Evolutionary conservation across 345 rosid species (phyloP).

Genomic region (Physaria fendleri): DNA sequence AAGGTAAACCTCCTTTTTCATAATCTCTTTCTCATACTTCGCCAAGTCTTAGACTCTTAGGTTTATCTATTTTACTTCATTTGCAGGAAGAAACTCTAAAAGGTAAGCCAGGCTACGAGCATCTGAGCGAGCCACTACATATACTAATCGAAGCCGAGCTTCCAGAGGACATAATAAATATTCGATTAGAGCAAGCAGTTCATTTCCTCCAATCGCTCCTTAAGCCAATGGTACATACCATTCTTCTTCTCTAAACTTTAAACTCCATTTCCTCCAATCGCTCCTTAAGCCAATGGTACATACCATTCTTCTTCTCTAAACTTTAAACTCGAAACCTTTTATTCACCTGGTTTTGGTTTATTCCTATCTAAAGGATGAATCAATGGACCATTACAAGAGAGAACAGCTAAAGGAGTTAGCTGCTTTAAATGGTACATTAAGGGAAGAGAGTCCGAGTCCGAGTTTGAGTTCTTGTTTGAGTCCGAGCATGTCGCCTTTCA

Average conservation of each 20-base stretch:
- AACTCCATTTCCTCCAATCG: constrained; percentile 47
- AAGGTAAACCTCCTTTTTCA: constrained; percentile 44
- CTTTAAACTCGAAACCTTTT: not conserved
- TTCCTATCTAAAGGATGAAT: constrained; percentile 59
- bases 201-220: constrained; percentile 65
- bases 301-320: not conserved
- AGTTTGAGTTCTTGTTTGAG: constrained; percentile 91
- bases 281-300: constrained; percentile 89
- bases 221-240: constrained; percentile 70
- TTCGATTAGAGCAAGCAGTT: constrained; percentile 66
- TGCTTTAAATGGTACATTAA: constrained; percentile 66
- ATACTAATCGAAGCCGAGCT: constrained; percentile 90
- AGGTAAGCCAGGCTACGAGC: too few species aligned
- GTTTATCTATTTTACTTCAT: too few species aligned
- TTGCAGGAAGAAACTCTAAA: too few species aligned
- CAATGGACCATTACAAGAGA: constrained; percentile 82
- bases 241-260: not conserved
- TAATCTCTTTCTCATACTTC: too few species aligned
- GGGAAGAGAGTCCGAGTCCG: constrained; percentile 83
- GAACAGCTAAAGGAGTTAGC: constrained; percentile 91
- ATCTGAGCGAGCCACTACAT: too few species aligned
- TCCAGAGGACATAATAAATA: constrained; percentile 69
- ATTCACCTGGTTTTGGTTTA: constrained; percentile 1
- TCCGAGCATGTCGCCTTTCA: constrained; percentile 88
- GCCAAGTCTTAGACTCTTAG: too few species aligned